Evolutionary conservation across 2,329 filamentous ascomycete species (phyloP), one percentile per base, ranked within the genome.

Genomic region (Xylariaceae sp.): DNA sequence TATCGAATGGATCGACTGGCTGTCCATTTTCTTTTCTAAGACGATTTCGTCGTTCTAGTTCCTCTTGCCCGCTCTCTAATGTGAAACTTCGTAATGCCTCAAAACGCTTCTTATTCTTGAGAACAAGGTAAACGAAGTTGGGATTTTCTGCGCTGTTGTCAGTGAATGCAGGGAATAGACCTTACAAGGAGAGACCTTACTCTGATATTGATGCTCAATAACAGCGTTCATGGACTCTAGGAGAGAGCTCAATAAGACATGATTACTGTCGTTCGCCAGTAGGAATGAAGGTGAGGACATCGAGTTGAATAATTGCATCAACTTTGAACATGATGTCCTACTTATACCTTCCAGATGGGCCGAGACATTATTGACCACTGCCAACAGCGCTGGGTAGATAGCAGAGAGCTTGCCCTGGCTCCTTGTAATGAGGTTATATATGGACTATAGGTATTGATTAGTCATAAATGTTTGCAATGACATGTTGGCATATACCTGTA

Each of bases 231-330:
- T 85, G 0, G 90, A 92, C 66, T 97, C 90, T 10, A 99, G 77
- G 22, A 97, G 73, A 0, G 91, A 92, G 45, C 84, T 81, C 6
- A 99, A 76, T 5, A 97, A 80, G 31, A 77, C 75, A 66, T 97
- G 89, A 60, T 99, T 99, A 36, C 83, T 88, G 53, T 99, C 94
- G 62, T 96, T 97, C 7, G 90, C 90, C 16, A 97, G 76, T 10
- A 99, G 75, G 67, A 97, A 99, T 31, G 89, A 90, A 0, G 94
- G 93, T 0, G 91, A 89, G 9, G 93, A 95, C 89, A 97, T 96
- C 33, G 89, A 94, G 5, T 85, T 83, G 67, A 95, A 96, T 1
- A 97, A 76, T 62, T 97, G 91, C 60, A 97, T 77, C 31, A 97
- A 74, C 67, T 91, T 96, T 2, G 87, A 84, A 66, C 89, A 89